Evolutionary conservation across 495 filamentous ascomycete species (phyloP), one percentile per base, ranked within the genome.

Genomic region (Aspergillus steynii): DNA sequence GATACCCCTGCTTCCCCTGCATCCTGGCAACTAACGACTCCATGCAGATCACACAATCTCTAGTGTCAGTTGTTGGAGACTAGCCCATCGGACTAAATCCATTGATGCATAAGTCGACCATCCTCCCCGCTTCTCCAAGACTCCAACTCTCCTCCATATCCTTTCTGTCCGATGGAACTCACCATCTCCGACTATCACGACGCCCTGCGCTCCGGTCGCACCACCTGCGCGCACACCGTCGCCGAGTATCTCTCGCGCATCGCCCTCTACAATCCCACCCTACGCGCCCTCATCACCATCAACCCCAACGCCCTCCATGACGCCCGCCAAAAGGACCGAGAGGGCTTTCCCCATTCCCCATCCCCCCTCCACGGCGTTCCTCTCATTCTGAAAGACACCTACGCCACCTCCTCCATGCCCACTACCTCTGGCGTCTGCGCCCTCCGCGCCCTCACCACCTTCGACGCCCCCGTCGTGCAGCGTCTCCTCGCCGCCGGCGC

Each of bases 351-450:
- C 8, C 8, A 27, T 8, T 15, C 31, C 8, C 42, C 55, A 2
- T 27, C 7, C 12, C 55, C 60, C 1, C 54, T 62, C 15, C 28
- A 57, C 34, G 60, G 85, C 67, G 74, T 90, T 10, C 86, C 87
- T 1, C 59, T 87, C 2, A 63, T 89, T 9, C 68, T 90, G 5
- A 89, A 89, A 70, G 86, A 89, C 65, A 89, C 87, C 61, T 86
- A 78, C 58, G 79, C 85, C 54, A 84, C 83, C 0, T 34, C 56
- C 0, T 77, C 77, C 9, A 79, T 83, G 64, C 78, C 74, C 42
- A 90, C 87, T 0, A 88, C 82, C 1, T 85, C 80, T 0, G 83
- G 78, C 25, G 80, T 75, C 50, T 55, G 73, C 15, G 83, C 75
- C 56, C 71, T 90, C 3, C 68, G 68, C 27, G 62, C 71, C 5